These are phyloP conservation scores for Porphyridium purpureum DNA, from an alignment of 23 red algal genomes.

Conservation along the genomic window DNA sequence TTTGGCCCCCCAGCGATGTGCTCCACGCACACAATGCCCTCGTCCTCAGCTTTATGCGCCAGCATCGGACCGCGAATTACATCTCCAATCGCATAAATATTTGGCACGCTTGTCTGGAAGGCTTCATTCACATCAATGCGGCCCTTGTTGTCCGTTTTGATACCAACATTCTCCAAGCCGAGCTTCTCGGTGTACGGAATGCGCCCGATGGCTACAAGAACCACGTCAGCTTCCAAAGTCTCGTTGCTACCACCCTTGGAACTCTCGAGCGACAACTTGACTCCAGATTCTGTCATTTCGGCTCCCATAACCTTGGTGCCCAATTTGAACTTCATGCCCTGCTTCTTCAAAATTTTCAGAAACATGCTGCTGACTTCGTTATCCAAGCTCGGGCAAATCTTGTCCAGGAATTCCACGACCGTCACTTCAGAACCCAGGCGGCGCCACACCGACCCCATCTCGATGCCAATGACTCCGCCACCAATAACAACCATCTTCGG, in stretches of 20 bases:
- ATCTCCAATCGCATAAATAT: slow-evolving; percentile 97
- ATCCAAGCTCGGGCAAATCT: slow-evolving; percentile 73
- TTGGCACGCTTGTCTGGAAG: slow-evolving; percentile 64
- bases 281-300: slow-evolving; percentile 20
- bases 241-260: slow-evolving; percentile 66
- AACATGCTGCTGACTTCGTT: slow-evolving; percentile 64
- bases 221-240: slow-evolving; percentile 81
- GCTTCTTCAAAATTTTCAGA: slow-evolving; percentile 76
- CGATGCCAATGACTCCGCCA: slow-evolving; percentile 92
- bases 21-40: slow-evolving; percentile 72
- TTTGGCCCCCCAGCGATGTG: slow-evolving; percentile 72
- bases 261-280: slow-evolving; percentile 51
- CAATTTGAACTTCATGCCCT: slow-evolving; percentile 94
- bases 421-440: slow-evolving; percentile 86
- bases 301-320: slow-evolving; percentile 66
- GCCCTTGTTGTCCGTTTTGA: slow-evolving; percentile 56
- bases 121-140: slow-evolving; percentile 51
- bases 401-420: slow-evolving; percentile 88
- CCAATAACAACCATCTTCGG: slow-evolving; percentile 94
- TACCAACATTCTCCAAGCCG: slow-evolving; percentile 73
- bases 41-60: slow-evolving; percentile 97
- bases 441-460: slow-evolving; percentile 98
- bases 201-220: slow-evolving; percentile 94
- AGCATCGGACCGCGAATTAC: slow-evolving; percentile 92
- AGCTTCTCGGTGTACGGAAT: slow-evolving; percentile 61